phyloP scores from a whole-genome alignment of 2,329 filamentous ascomycete genomes.

The Harringtonia aguacate region DNA sequence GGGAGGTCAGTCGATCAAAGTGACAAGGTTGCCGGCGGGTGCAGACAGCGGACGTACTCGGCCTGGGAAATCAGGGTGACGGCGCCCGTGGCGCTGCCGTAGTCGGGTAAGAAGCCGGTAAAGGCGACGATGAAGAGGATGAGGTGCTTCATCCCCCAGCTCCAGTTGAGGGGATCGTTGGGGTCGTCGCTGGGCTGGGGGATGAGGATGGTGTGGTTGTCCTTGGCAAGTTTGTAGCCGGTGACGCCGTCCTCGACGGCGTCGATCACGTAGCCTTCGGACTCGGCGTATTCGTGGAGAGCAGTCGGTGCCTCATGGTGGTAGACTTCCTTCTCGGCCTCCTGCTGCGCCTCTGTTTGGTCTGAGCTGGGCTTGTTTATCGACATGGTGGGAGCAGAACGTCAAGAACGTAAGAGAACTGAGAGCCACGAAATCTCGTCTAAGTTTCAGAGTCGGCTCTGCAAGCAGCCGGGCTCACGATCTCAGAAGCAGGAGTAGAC shows the following conservation, averaged over 20 bases:
- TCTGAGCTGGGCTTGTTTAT: no score
- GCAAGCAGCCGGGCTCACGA: no score
- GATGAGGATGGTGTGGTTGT: slow-evolving; percentile 35
- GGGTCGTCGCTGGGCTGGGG: slow-evolving; percentile 41
- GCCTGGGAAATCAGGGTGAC: slow-evolving; percentile 32
- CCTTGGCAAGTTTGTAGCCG: slow-evolving; percentile 23
- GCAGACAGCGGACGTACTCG: slow-evolving; percentile 21
- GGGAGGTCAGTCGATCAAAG: background rate
- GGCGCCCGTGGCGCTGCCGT: slow-evolving; percentile 33
- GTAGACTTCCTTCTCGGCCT: no score
- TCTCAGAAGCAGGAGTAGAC: no score
- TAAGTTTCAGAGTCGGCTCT: no score
- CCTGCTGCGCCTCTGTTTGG: no score
- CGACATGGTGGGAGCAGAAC: no score
- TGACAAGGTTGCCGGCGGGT: background rate
- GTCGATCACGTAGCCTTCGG: slow-evolving; percentile 27
- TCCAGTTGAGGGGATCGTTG: slow-evolving; percentile 45
- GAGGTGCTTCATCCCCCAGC: slow-evolving; percentile 33
- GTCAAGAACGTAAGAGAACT: no score
- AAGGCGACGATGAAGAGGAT: slow-evolving; percentile 36
- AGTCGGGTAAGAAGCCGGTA: slow-evolving; percentile 36
- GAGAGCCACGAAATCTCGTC: no score
- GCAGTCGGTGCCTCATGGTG: background rate
- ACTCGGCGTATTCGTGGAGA: slow-evolving; percentile 23
- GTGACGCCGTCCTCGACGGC: slow-evolving; percentile 19